Base-by-base conservation (phyloP, 140 eudicot genomes). In the Bidens hawaiensis region DNA sequence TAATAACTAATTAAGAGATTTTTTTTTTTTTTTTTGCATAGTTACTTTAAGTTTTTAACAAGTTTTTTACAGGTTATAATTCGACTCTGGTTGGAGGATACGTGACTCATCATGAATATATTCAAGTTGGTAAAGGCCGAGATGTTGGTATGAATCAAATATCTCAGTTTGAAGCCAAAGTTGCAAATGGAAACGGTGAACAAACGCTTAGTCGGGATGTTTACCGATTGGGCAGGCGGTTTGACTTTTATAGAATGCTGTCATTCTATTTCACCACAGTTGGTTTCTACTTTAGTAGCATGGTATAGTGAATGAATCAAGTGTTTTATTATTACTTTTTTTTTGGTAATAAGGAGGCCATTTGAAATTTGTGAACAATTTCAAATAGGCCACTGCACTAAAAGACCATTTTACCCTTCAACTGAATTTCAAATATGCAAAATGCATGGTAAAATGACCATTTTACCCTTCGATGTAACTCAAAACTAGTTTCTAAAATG, bases 141-240 rank as follows among this genome's bases (percentile, higher is more conserved):
- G 99, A 93, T 62, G 99, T 93, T 71, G 99, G 99, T 41, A 88
- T 93, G 99, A 93, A 93, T 75, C 99, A 93, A 71, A 93, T 93
- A 72, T 93, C 99, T 11, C 82, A 68, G 28, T 93, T 93, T 62
- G 99, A 93, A 76, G 99, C 99, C 50, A 93, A 93, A 74, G 99
- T 93, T 60, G 95, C 99, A 60, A 93, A 88, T 59, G 99, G 99
- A 70, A 93, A 93, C 59, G 99, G 99, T 31, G 99, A 93, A 77
- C 99, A 93, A 69, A 93, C 99, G 59, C 96, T 93, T 12, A 88
- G 99, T 47, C 85, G 99, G 54, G 99, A 93, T 71, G 93, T 93
- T 58, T 88, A 85, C 67, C 73, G 99, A 31, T 93, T 93, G 71
- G 99, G 99, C 34, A 87, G 96, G 5, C 93, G 95, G 5, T 93